Evolutionary conservation across 306 rosid genomes (phyloP), one percentile per base, ranked within the genome.

Genomic region (Acacia confusa): DNA sequence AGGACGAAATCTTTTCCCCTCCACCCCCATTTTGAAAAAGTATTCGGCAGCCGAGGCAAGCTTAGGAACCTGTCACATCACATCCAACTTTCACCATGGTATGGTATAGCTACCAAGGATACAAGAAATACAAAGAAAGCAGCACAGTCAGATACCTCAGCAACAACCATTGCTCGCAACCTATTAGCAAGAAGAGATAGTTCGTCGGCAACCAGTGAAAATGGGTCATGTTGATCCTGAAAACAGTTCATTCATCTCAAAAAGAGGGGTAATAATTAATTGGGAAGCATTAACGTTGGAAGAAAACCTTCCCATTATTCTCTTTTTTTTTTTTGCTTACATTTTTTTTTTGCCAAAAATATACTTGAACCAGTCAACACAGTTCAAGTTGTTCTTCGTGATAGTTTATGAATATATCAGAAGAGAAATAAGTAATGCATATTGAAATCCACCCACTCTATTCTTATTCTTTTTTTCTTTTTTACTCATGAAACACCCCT

Each of bases 1-100:
- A 25, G 98, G 98, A 72, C 98, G 98, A 82, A 95, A 92, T 82
- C 98, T 89, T 78, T 95, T 95, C 76, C 98, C 98, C 86, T 95
- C 98, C 70, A 92, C 95, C 45, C 98, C 99, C 91, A 95, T 82
- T 86, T 90, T 95, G 87, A 95, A 95, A 80, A 95, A 90, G 86
- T 91, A 92, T 78, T 95, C 99, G 67, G 99, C 99, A 81, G 97
- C 95, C 0, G 94, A 90, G 53, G 97, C 97, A 88, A 95, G 99
- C 91, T 95, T 95, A 14, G 99, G 99, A 70, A 95, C 99, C 99
- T 95, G 90, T 43, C 80, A 73, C 48, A 77, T 17, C n/a, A 76
- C 75, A 83, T 75, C 77, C 77, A 79, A 67, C 43, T 77, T 27
- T 81, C 83, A 74, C 41, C 28, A 34, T 34, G 27, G 75, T 30